phyloP scores from a whole-genome alignment of 2,329 filamentous ascomycete species.

The Xylariaceae sp. region DNA sequence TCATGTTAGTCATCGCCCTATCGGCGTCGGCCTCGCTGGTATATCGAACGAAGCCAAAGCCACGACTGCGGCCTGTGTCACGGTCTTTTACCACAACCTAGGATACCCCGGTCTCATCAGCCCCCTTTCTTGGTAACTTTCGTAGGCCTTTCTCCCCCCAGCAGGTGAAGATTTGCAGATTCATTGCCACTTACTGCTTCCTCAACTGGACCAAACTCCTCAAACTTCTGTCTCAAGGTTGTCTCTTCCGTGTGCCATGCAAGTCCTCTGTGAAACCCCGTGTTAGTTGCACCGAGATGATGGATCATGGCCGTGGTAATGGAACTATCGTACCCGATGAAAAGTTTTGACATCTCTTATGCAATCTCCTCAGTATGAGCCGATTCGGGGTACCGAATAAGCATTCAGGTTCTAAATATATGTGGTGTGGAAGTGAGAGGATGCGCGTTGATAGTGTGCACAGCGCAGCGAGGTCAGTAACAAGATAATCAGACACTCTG shows the following conservation, averaged over 20 bases:
- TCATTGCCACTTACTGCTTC: conserved; percentile 74
- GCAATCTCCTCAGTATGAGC: neutral
- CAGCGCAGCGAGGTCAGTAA: too few species aligned
- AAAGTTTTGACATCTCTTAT: conserved; percentile 78
- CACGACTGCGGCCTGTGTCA: conserved; percentile 92
- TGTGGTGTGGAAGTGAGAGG: too few species aligned
- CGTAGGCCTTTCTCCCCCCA: neutral
- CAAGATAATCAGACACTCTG: too few species aligned
- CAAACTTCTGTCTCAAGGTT: conserved; percentile 83
- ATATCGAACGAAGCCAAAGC: conserved; percentile 96
- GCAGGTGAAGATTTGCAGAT: neutral
- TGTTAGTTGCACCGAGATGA: too few species aligned
- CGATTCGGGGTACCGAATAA: neutral
- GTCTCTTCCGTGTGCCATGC: conserved; percentile 96
- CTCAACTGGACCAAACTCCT: conserved; percentile 83
- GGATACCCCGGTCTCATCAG: conserved; percentile 7
- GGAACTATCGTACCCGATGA: conserved; percentile 68
- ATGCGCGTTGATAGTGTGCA: too few species aligned
- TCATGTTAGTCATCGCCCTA: conserved; percentile 71
- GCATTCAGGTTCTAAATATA: neutral
- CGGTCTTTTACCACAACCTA: conserved; percentile 97
- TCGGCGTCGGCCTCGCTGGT: conserved; percentile 69
- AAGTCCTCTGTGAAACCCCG: conserved; percentile 63
- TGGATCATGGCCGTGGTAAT: conserved; percentile 6
- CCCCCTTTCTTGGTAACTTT: neutral